phyloP scores from a whole-genome alignment of 805 yeast genomes.

The Candida anglica region DNA sequence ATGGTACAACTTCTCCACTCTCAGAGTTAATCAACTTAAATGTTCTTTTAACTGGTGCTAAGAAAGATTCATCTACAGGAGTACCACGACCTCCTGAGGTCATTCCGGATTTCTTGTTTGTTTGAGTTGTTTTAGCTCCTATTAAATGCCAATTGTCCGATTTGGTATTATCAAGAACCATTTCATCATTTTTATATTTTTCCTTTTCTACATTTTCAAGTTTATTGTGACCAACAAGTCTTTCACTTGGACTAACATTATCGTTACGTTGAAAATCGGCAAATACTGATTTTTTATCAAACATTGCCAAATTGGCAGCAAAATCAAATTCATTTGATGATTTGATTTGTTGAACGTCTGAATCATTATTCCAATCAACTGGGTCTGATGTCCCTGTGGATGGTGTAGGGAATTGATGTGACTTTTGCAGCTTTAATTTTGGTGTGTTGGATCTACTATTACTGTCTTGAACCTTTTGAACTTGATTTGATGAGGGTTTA shows the following conservation, averaged over 20 bases:
- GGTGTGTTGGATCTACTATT: not conserved
- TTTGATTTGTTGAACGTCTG: slow-evolving; percentile 44
- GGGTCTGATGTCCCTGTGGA: too few relatives aligned
- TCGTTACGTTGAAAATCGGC: slow-evolving; percentile 70
- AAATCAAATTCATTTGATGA: slow-evolving; percentile 74
- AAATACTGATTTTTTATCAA: slow-evolving; percentile 77
- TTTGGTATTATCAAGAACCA: slow-evolving; percentile 49
- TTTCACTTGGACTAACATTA: slow-evolving; percentile 49
- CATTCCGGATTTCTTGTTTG: slow-evolving; percentile 1
- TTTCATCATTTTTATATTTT: slow-evolving; percentile 68
- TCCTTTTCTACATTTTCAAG: slow-evolving; percentile 25
- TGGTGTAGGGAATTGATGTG: slow-evolving; percentile 1
- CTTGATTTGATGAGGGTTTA: slow-evolving; percentile 4
- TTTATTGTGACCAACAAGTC: slow-evolving; percentile 76
- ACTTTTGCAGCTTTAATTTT: not conserved
- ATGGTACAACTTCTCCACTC: slow-evolving; percentile 39
- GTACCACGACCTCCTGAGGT: slow-evolving; percentile 4
- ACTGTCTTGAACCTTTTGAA: too few relatives aligned
- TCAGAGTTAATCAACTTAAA: slow-evolving; percentile 16
- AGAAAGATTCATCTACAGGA: slow-evolving; percentile 13
- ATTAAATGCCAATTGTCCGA: slow-evolving; percentile 54
- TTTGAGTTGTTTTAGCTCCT: slow-evolving; percentile 14
- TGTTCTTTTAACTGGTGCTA: slow-evolving; percentile 10
- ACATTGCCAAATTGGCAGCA: slow-evolving; percentile 72
- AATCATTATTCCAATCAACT: slow-evolving; percentile 45